These are phyloP conservation scores for Megacollybia marginata DNA, from an alignment of 768 basidiomycete species.

Conservation along the genomic window DNA sequence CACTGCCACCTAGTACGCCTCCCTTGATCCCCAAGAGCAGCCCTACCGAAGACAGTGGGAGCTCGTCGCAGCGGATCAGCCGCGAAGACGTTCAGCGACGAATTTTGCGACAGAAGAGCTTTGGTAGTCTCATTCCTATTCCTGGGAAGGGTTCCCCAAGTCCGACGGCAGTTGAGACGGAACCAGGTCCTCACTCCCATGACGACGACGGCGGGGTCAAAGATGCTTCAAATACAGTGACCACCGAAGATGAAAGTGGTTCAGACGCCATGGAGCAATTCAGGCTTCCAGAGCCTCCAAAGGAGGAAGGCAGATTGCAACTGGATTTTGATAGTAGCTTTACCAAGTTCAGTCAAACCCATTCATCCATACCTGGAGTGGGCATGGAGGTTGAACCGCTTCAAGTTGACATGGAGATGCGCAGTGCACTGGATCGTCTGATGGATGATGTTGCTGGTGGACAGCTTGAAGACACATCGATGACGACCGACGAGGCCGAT, in stretches of 20 bases:
- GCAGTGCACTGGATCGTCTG: slow-evolving; percentile 62
- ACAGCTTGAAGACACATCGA: slow-evolving; percentile 28
- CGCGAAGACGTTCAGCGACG: slow-evolving; percentile 36
- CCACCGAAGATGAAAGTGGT: slow-evolving; percentile 10
- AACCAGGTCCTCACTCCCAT: not conserved
- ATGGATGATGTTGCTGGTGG: slow-evolving; percentile 56
- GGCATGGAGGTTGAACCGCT: slow-evolving; percentile 40
- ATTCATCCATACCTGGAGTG: not conserved
- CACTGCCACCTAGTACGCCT: not conserved
- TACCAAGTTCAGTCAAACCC: slow-evolving; percentile 13
- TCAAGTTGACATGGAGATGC: slow-evolving; percentile 63
- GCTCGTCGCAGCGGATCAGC: slow-evolving; percentile 29
- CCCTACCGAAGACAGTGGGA: slow-evolving; percentile 2
- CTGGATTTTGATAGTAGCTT: slow-evolving; percentile 46
- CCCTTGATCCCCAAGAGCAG: not conserved
- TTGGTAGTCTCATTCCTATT: slow-evolving; percentile 25
- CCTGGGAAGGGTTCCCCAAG: not conserved
- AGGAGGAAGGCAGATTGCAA: slow-evolving; percentile 20
- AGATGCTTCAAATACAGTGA: not conserved
- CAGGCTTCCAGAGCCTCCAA: slow-evolving; percentile 14
- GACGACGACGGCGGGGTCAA: not conserved
- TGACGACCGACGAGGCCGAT: slow-evolving; percentile 33
- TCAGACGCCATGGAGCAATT: slow-evolving; percentile 25
- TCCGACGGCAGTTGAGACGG: slow-evolving; percentile 1
- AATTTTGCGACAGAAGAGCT: slow-evolving; percentile 30